Evolutionary conservation across 208 protist genomes (phyloP), one percentile per base, ranked within the genome.

Genomic region (Leishmania gerbilli): DNA sequence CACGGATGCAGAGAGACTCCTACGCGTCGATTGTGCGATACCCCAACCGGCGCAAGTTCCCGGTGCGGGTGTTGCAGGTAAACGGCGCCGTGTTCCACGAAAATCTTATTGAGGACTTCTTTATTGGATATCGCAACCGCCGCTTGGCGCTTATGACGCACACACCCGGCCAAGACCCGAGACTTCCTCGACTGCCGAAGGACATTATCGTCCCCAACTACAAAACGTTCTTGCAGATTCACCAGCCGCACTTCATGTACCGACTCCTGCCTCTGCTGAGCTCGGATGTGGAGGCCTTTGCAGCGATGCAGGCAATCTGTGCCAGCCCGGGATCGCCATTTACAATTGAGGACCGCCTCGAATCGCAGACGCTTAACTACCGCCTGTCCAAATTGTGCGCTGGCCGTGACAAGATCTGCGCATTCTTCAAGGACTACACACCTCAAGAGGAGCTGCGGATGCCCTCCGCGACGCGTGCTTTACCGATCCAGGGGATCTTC

Each of bases 111-210:
- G 84, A 91, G 53, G 87, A 92, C 3, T 80, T 90, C 72, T 96
- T 98, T 76, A 31, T 65, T 11, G 93, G 95, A 21, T 96, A 97
- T 78, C 74, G 85, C 19, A 40, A 77, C 15, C 90, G 95, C 13
- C 90, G 91, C n/a, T 72, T 98, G 56, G 90, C 93, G 9, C 90
- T 98, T 65, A 96, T 95, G 91, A 96, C 95, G 8, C 76, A 86
- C 71, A 87, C 71, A 9, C 67, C 77, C 9, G 81, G 79, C 0
- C 80, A 84, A 74, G 83, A 86, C 58, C 62, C 77, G 31, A 49
- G 34, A 17, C 60, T 83, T 17, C 79, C 87, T 13, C 86, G 84
- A 1, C 85, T 95, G 64, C 81, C 88, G 21, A 91, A 85, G 45
- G 92, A 95, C 74, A 80, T 95, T 24, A 84, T 97, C 71, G 83